Evolutionary conservation across 805 yeast species (phyloP).

Genomic region (Candida krabiensis): DNA sequence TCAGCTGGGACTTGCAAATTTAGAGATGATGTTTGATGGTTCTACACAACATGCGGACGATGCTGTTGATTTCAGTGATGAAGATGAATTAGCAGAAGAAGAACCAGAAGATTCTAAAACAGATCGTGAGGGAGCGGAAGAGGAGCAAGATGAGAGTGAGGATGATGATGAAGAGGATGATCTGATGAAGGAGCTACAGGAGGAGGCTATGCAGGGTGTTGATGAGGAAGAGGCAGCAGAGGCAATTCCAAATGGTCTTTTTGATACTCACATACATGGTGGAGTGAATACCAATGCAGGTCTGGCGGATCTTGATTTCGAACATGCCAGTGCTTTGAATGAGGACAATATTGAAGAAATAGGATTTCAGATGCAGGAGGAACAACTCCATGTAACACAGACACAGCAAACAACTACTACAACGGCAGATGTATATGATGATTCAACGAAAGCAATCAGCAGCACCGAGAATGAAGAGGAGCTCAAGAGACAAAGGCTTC

Average conservation of each 20-base stretch:
- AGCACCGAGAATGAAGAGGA: constrained; percentile 12
- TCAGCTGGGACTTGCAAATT: constrained; percentile 29
- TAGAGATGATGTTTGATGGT: constrained; percentile 40
- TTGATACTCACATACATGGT: constrained; percentile 32
- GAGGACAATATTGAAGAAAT: constrained; percentile 23
- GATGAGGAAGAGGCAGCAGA: constrained; percentile 31
- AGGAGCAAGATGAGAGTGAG: constrained; percentile 39
- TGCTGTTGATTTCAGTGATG: constrained; percentile 92
- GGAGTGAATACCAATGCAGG: constrained; percentile 27
- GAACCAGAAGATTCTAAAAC: constrained; percentile 43
- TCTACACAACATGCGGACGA: constrained; percentile 79
- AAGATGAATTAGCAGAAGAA: constrained; percentile 92
- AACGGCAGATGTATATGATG: constrained; percentile 11
- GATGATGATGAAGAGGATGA: constrained; percentile 36
- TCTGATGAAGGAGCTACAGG: constrained; percentile 37
- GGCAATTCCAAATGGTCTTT: constrained; percentile 30
- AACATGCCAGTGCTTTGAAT: constrained; percentile 24
- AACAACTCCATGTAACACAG: constrained; percentile 3
- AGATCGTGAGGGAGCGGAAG: constrained; percentile 40
- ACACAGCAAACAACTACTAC: constrained; percentile 7
- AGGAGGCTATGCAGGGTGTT: constrained; percentile 38
- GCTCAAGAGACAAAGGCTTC: constrained; percentile 15
- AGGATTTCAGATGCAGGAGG: constrained; percentile 10
- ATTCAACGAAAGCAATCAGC: constrained; percentile 7
- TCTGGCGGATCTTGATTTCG: constrained; percentile 32